Base-by-base conservation (phyloP, 2,329 filamentous ascomycete genomes). In the Elsinoe arachidis region DNA sequence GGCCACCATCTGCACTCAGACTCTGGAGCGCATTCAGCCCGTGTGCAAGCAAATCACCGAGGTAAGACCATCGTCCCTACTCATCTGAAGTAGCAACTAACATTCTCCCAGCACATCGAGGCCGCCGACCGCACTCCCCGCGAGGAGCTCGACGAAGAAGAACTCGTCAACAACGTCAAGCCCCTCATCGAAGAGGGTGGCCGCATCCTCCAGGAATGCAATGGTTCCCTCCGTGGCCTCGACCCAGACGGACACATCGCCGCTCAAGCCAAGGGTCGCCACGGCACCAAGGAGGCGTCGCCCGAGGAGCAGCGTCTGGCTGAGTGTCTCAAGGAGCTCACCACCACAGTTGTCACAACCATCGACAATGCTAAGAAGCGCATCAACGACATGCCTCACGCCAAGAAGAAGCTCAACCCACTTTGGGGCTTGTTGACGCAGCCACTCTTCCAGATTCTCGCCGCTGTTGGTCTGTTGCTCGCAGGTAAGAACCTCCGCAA, bases 401-500 rank as follows among this genome's bases (percentile, higher is more conserved):
- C 90, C 43, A 95, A 96, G 85, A 92, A 95, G 80, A 85, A 92
- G 77, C 80, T 96, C 60, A 96, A 92, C 75, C 90, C 91, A 10
- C 82, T 96, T 30, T 95, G 90, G 90, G 83, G 78, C 30, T 77
- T 96, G 51, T 76, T 93, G 63, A 83, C 83, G 35, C 89, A 96
- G 78, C 91, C 91, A 10, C 77, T 96, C 19, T 89, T 90, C 80
- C 91, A 96, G 79, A 96, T 96, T 69, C 80, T 96, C 51, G 89
- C 90, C 7, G 90, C 88, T 10, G 90, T 96, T 46, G 91, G 91
- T 19, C 74, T 96, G 59, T 73, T 96, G 61, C 78, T 96, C 60
- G 85, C 78, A 54, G 90, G 26, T 30, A 9, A 30, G 26, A 30
- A 5, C 5, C 26, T 7, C 3, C 4, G 5, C 26, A 30, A 5